Base-by-base conservation (phyloP, 352 stramenopile species). In the Phytopythium delawarense region DNA sequence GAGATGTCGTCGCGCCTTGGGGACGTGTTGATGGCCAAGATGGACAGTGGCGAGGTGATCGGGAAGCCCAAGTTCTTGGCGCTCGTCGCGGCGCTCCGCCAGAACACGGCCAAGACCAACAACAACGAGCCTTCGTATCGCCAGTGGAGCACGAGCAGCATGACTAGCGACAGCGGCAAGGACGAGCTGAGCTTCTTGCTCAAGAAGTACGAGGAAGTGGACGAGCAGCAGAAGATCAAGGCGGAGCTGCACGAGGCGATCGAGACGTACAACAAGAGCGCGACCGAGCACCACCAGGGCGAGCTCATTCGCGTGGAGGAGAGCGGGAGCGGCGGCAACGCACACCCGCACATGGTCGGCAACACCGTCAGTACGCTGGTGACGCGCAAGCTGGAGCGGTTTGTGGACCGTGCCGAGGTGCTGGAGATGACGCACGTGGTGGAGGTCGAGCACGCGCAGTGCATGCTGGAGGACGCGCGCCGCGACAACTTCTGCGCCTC, bases 181-280 rank as follows among this genome's bases (percentile, higher is more conserved):
- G 82, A 91, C 44, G 82, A 89, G 53, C 87, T 87, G 57, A 76
- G 65, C 18, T 91, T 89, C 54, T 74, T 91, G 25, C 61, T 89
- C 11, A 83, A 85, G 56, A 78, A 79, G 7, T 91, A 81, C 58
- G 82, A 89, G 35, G 80, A 89, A 51, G 71, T 88, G 20, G 61
- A 67, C 7, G 69, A 80, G 60, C 78, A 88, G 51, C 67, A 86
- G 8, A 66, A 82, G 32, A 70, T 91, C 53, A 79, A 84, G 20
- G 55, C 68, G 11, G 79, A 77, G 28, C 46, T 91, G 25, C 71
- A 78, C n/a, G 52, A 48, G 28, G 75, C 79, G 2, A 84, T 91
- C 12, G 64, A 77, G 23, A 64, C 60, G 35, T 76, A 76, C 32
- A 64, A 72, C 52, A 39, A 39, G 21, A 50, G 37, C 25, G 64